Percentiles rank a stretch among this genome's conserved stretches.
Conservation (phyloP, 129 eudicot species). For the Flaveria ramosissima region DNA sequence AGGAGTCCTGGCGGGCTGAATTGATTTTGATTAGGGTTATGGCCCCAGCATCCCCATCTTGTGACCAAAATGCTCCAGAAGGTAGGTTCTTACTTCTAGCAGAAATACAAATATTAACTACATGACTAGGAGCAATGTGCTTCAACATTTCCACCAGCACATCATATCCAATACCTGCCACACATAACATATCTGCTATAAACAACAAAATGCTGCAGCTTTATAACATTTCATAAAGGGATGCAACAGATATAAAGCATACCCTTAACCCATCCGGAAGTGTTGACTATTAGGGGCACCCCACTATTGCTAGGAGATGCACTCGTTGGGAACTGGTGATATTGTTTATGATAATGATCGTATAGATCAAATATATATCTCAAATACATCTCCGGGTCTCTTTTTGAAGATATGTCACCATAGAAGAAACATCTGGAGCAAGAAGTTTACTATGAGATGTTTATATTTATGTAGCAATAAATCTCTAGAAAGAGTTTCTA, state of each 20-base stretch:
- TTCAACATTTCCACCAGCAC: slow-evolving; percentile 73
- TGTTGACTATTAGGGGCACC: slow-evolving; percentile 83
- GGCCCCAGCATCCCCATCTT: slow-evolving; percentile 41
- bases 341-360: slow-evolving; percentile 55
- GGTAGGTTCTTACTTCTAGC: slow-evolving; percentile 76
- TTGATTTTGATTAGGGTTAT: slow-evolving; percentile 62
- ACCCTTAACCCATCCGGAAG: slow-evolving; percentile 99
- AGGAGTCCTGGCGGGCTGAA: slow-evolving; percentile 75
- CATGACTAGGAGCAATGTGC: slow-evolving; percentile 73
- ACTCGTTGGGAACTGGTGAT: slow-evolving; percentile 22
- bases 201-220: slow-evolving; percentile 13
- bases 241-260: slow-evolving; percentile 10
- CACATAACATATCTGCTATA: slow-evolving; percentile 7
- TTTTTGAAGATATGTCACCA: slow-evolving; percentile 90
- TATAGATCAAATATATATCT: slow-evolving; percentile 54
- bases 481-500: neutral
- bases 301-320: slow-evolving; percentile 35
- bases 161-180: slow-evolving; percentile 82
- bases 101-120: slow-evolving; percentile 73
- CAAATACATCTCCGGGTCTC: slow-evolving; percentile 75
- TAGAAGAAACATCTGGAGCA: slow-evolving; percentile 80
- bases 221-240: neutral
- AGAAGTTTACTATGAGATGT: neutral
- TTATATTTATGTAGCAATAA: neutral
- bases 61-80: slow-evolving; percentile 82